These are phyloP conservation scores for Phytophthora hibernalis DNA, from an alignment of 352 stramenopile genomes.

Conservation along the genomic window DNA sequence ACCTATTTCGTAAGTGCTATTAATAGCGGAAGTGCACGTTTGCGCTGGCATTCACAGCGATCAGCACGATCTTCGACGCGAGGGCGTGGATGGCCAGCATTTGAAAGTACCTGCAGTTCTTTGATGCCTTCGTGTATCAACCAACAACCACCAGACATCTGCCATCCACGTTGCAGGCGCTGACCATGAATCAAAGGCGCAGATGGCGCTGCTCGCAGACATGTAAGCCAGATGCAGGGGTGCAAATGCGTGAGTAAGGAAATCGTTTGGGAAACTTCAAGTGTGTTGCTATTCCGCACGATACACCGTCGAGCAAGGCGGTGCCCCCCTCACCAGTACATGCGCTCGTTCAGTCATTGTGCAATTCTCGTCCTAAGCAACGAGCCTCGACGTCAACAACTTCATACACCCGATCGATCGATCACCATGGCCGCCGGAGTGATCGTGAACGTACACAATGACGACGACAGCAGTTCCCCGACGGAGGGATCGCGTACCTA, in stretches of 20 bases:
- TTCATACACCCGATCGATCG: background rate
- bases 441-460: slow-evolving; percentile 21
- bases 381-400: background rate
- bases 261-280: background rate
- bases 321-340: too few species aligned
- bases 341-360: background rate
- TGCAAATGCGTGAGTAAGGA: background rate
- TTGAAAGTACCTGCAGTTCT: too few species aligned
- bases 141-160: too few species aligned
- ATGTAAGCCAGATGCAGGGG: too few species aligned
- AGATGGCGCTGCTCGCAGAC: background rate
- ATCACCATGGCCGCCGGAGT: slow-evolving; percentile 21
- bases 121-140: too few species aligned
- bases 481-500: slow-evolving; percentile 43
- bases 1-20: too few species aligned
- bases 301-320: too few species aligned
- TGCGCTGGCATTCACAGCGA: slow-evolving; percentile 23
- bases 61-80: slow-evolving; percentile 37
- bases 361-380: slow-evolving; percentile 3
- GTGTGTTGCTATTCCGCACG: too few species aligned
- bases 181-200: background rate
- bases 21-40: too few species aligned
- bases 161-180: background rate
- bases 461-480: slow-evolving; percentile 17
- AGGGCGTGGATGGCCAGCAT: slow-evolving; percentile 17